Percentiles rank a stretch among this genome's conserved stretches.
Conservation (phyloP, 2,329 filamentous ascomycete genomes). For the Colletotrichum trifolii region DNA sequence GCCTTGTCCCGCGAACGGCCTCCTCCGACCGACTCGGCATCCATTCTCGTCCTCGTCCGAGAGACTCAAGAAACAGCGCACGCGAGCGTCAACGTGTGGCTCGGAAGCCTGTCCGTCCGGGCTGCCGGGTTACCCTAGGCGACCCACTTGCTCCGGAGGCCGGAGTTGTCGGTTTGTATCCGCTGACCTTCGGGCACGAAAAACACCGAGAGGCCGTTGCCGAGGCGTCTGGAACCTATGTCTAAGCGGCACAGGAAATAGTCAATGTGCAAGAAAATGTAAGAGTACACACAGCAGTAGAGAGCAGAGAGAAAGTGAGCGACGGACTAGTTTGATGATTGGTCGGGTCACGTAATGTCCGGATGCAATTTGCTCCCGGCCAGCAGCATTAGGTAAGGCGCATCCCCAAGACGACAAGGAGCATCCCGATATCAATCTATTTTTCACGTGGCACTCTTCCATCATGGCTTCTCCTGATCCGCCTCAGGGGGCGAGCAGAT, state of each 20-base stretch:
- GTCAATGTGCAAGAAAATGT: background rate
- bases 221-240: background rate
- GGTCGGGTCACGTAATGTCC: constrained; percentile 29
- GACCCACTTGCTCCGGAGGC: constrained; percentile 23
- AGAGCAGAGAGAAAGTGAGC: background rate
- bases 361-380: constrained; percentile 30
- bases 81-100: background rate
- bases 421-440: constrained; percentile 18
- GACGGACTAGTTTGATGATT: constrained; percentile 31
- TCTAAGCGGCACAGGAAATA: background rate
- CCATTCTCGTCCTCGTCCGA: background rate
- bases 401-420: constrained; percentile 1
- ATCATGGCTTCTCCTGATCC: no score
- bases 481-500: background rate
- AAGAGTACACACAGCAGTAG: background rate
- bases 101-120: constrained; percentile 6
- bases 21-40: constrained; percentile 15
- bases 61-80: background rate
- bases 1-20: constrained; percentile 15
- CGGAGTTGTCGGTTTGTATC: background rate
- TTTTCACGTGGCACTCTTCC: no score
- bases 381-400: constrained; percentile 26
- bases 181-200: constrained; percentile 14
- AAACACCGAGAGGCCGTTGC: constrained; percentile 10
- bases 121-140: background rate